phyloP scores from a whole-genome alignment of 768 basidiomycete species.

The Agrocybe pediades region DNA sequence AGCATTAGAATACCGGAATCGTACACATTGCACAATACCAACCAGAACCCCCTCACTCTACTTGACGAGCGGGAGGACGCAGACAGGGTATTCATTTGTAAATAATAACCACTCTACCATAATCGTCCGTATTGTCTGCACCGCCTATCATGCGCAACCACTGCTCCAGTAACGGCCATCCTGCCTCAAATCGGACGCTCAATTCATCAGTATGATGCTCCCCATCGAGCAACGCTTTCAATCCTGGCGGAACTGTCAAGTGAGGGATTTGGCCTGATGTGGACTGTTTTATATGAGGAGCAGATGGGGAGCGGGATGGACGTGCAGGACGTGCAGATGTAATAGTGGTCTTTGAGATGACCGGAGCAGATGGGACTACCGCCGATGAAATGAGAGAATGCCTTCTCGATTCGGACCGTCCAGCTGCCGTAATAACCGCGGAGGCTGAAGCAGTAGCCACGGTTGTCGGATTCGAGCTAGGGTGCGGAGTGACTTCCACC shows the following conservation, averaged over 20 bases:
- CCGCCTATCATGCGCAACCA: conserved; percentile 68
- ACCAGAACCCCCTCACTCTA: too few species aligned
- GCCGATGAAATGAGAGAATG: conserved; percentile 39
- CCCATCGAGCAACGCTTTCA: conserved; percentile 74
- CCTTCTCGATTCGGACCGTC: conserved; percentile 36
- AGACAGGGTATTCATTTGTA: conserved; percentile 60
- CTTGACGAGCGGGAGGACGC: too few species aligned
- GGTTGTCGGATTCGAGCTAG: conserved; percentile 10
- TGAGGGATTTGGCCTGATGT: conserved; percentile 24
- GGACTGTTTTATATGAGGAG: conserved; percentile 37
- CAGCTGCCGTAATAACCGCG: conserved; percentile 1
- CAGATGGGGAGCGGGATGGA: conserved; percentile 60
- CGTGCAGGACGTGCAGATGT: conserved; percentile 45
- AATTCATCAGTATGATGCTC: conserved; percentile 93
- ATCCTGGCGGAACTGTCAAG: conserved; percentile 53
- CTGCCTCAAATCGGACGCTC: conserved; percentile 76
- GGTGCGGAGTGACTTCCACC: conserved; percentile 8
- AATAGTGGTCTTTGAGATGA: conserved; percentile 34
- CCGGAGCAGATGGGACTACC: conserved; percentile 43
- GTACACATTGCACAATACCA: background rate
- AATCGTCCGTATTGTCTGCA: conserved; percentile 63
- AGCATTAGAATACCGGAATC: background rate
- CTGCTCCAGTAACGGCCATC: conserved; percentile 79
- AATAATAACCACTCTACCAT: conserved; percentile 76
- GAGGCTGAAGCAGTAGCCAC: conserved; percentile 6